A percentile compares a stretch with the other conserved stretches of the same genome.
Evolutionary conservation across 2,329 filamentous ascomycete genomes (phyloP).

Genomic region (Cladosporium sp.): DNA sequence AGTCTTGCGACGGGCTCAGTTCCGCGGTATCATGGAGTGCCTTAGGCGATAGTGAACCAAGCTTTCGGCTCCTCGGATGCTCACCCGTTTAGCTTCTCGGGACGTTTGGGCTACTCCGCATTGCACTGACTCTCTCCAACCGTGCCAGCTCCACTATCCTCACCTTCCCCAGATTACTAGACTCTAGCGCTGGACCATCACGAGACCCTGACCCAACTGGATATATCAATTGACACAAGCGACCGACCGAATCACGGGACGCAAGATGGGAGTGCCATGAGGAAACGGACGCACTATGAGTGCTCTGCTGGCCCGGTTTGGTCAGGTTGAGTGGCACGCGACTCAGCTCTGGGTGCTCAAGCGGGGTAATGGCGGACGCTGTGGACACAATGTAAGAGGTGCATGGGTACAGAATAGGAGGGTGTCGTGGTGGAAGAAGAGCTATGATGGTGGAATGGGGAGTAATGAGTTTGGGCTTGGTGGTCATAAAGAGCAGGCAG

Average conservation of each 20-base stretch:
- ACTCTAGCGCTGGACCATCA: conserved; percentile 4
- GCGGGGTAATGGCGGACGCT: neutral
- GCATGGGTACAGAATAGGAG: neutral
- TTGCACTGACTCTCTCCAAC: conserved; percentile 2
- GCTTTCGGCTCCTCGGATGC: neutral
- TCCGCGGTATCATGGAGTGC: neutral
- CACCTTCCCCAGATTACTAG: conserved; percentile 10
- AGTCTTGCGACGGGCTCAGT: neutral
- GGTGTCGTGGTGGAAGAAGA: neutral
- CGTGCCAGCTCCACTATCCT: conserved; percentile 3
- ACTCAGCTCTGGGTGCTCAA: neutral
- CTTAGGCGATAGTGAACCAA: too few species aligned
- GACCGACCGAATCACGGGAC: neutral
- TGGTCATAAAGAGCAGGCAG: neutral
- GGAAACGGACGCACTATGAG: neutral
- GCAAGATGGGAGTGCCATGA: neutral
- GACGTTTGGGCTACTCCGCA: neutral
- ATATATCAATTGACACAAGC: neutral
- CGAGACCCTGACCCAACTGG: conserved; percentile 3
- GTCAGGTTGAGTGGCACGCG: neutral
- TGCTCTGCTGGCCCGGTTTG: neutral
- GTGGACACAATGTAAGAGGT: neutral
- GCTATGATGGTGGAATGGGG: neutral
- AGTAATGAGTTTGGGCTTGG: neutral
- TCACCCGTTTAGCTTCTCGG: neutral